These are phyloP conservation scores for Eucalyptus erythrocorys DNA, from an alignment of 345 rosid genomes.

Conservation along the genomic window DNA sequence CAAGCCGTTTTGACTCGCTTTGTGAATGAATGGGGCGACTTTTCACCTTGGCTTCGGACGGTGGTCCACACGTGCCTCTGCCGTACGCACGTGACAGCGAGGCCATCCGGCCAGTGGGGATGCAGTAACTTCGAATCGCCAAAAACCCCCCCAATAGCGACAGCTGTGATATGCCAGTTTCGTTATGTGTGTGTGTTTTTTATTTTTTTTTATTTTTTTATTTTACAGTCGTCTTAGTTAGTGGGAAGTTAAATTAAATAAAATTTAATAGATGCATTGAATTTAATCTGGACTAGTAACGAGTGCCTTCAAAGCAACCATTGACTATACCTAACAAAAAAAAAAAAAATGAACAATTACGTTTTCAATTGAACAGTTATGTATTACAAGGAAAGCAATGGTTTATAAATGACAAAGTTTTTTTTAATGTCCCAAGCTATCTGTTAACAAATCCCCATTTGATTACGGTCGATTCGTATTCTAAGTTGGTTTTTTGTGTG, in stretches of 20 bases:
- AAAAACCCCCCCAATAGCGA: not conserved
- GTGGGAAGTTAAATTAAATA: not conserved
- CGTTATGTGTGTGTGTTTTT: not conserved
- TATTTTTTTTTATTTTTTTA: not conserved
- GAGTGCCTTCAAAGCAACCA: not conserved
- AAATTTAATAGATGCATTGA: not conserved
- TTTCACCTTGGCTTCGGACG: not conserved
- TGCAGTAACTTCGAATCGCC: not conserved
- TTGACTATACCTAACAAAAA: not conserved
- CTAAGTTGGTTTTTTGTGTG: not conserved
- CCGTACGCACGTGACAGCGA: not conserved
- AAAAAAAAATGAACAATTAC: not conserved
- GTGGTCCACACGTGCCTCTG: not conserved
- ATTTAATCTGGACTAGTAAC: not conserved
- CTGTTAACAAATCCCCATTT: not conserved
- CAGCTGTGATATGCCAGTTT: not conserved
- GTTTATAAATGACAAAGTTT: not conserved
- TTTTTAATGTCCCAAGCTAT: not conserved
- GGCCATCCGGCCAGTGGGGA: not conserved
- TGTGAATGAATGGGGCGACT: not conserved
- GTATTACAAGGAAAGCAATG: not conserved
- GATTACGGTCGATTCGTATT: not conserved
- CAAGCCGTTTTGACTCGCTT: not conserved
- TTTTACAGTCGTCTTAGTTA: not conserved
- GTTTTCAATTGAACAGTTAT: not conserved